Evolutionary conservation across 441 rosid species (phyloP).

Genomic region (Syzygium malaccense): DNA sequence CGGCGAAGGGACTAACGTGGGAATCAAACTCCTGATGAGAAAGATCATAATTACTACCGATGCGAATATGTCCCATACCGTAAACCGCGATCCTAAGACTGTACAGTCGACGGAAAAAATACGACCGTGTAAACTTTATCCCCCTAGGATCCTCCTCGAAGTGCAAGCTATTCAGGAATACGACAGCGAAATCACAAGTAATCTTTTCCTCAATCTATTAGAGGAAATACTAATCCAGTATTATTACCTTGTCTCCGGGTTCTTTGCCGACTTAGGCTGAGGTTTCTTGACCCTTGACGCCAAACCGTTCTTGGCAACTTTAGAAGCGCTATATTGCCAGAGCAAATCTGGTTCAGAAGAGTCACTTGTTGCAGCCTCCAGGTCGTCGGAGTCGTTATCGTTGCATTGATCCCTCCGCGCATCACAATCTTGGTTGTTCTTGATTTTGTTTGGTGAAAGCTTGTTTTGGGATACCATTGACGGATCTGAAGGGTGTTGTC

Average conservation of each 20-base stretch:
- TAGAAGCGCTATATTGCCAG: conserved; percentile 47
- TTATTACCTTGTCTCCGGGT: conserved; percentile 49
- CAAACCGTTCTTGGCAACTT: conserved; percentile 22
- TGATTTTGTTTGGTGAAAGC: conserved; percentile 15
- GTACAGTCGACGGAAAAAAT: neutral
- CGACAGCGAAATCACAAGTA: neutral
- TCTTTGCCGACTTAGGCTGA: conserved; percentile 30
- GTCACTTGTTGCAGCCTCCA: conserved; percentile 47
- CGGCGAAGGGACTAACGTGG: conserved; percentile 64
- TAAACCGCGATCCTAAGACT: neutral
- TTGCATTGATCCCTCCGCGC: conserved; percentile 32
- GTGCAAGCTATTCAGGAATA: neutral
- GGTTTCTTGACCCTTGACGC: conserved; percentile 45
- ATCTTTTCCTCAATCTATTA: neutral
- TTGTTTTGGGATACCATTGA: conserved; percentile 19
- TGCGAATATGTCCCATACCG: neutral
- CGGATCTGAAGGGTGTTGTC: conserved; percentile 16
- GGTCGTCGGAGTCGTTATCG: conserved; percentile 31
- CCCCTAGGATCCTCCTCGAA: neutral
- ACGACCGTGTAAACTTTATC: neutral
- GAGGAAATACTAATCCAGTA: neutral
- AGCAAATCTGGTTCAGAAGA: conserved; percentile 43
- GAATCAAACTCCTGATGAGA: conserved; percentile 54
- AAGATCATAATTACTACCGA: neutral
- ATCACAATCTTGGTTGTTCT: conserved; percentile 38